Conservation (phyloP, 1,139 yeast species). For the Scheffersomyces lignicola region DNA sequence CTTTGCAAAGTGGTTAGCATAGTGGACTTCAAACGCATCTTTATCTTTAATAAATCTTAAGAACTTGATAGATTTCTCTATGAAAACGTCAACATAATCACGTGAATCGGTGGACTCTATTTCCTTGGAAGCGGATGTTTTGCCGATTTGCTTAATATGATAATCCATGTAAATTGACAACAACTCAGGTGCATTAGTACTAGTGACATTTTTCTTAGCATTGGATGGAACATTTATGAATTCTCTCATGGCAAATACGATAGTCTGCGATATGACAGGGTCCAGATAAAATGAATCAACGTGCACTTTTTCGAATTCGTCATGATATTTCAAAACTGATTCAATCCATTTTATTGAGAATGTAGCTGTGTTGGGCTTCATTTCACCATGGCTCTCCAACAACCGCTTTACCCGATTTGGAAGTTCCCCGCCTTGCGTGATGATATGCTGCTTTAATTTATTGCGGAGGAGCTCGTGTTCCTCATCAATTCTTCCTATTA, state of each 20-base stretch:
- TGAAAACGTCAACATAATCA: slow-evolving; percentile 53
- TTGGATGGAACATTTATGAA: slow-evolving; percentile 48
- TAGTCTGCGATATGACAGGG: slow-evolving; percentile 50
- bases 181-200: slow-evolving; percentile 65
- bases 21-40: slow-evolving; percentile 83
- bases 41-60: slow-evolving; percentile 76
- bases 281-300: slow-evolving; percentile 50
- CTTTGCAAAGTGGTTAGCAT: slow-evolving; percentile 87
- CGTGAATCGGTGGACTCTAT: slow-evolving; percentile 35
- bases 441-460: slow-evolving; percentile 50
- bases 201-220: slow-evolving; percentile 20
- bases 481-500: slow-evolving; percentile 56
- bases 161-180: slow-evolving; percentile 77
- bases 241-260: slow-evolving; percentile 62
- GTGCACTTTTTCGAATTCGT: slow-evolving; percentile 51
- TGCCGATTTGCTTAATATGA: slow-evolving; percentile 60
- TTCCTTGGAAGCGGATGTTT: slow-evolving; percentile 20
- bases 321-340: slow-evolving; percentile 53
- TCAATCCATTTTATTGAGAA: slow-evolving; percentile 75
- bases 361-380: slow-evolving; percentile 29
- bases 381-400: slow-evolving; percentile 10
- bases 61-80: slow-evolving; percentile 58
- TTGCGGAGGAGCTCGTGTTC: slow-evolving; percentile 50
- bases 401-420: slow-evolving; percentile 28
- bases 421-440: slow-evolving; percentile 35